Conservation (phyloP, 371 early-diverging fungal genomes). For the Mucor irregularis region DNA sequence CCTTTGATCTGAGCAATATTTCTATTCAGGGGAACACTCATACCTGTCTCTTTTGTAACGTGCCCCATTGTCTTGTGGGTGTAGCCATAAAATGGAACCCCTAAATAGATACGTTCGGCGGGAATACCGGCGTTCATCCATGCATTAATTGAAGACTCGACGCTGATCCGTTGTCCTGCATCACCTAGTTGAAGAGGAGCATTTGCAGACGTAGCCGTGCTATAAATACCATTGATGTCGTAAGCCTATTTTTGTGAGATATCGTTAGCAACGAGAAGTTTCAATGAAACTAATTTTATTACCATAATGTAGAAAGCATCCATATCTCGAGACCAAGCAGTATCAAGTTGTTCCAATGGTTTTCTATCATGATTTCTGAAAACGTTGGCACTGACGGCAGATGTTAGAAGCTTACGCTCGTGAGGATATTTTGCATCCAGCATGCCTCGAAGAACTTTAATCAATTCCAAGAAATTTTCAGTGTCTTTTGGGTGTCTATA, state of each 20-base stretch:
- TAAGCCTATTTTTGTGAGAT: slow-evolving; percentile 24
- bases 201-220: slow-evolving; percentile 50
- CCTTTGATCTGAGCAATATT: slow-evolving; percentile 20
- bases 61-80: slow-evolving; percentile 16
- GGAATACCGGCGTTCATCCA: slow-evolving; percentile 65
- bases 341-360: slow-evolving; percentile 7
- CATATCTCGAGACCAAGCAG: slow-evolving; percentile 53
- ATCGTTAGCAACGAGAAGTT: not conserved
- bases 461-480: slow-evolving; percentile 35
- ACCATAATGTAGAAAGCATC: slow-evolving; percentile 67
- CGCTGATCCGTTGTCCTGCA: slow-evolving; percentile 13
- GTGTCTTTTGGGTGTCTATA: slow-evolving; percentile 46
- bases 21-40: slow-evolving; percentile 11
- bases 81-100: slow-evolving; percentile 65
- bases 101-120: slow-evolving; percentile 48
- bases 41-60: slow-evolving; percentile 1
- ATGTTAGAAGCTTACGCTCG: slow-evolving; percentile 33
- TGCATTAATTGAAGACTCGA: slow-evolving; percentile 30
- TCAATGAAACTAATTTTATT: not conserved
- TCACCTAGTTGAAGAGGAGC: slow-evolving; percentile 55
- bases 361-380: slow-evolving; percentile 19
- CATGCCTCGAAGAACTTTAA: slow-evolving; percentile 23
- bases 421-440: slow-evolving; percentile 30
- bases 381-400: slow-evolving; percentile 25
- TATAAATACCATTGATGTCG: slow-evolving; percentile 39